phyloP scores from a whole-genome alignment of 148 eudicot species.

The Chenopodium suecicum region DNA sequence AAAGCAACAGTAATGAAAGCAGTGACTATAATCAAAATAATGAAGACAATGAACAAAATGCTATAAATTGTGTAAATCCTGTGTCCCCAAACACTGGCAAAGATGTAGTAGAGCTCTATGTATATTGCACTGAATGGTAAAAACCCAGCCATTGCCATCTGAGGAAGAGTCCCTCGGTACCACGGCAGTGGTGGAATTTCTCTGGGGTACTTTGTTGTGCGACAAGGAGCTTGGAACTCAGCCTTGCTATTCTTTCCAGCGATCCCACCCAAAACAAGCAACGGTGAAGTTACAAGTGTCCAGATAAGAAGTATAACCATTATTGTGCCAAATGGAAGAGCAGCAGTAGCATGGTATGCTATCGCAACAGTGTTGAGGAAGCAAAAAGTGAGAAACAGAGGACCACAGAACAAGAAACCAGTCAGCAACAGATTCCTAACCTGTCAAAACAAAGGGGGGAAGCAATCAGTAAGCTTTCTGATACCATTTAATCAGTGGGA shows the following conservation, averaged over 20 bases:
- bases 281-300: conserved; percentile 38
- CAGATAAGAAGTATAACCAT: conserved; percentile 39
- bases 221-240: conserved; percentile 41
- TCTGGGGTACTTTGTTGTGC: conserved; percentile 40
- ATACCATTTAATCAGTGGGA: not conserved
- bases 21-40: conserved; percentile 37
- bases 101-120: conserved; percentile 40
- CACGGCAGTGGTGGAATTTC: conserved; percentile 35
- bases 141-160: conserved; percentile 47
- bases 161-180: conserved; percentile 36
- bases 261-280: conserved; percentile 39
- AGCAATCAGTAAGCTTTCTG: not conserved
- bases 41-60: conserved; percentile 39
- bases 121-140: conserved; percentile 41
- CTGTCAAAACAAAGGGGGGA: conserved; percentile 22
- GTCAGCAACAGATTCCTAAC: conserved; percentile 38
- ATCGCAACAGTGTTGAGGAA: conserved; percentile 43
- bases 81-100: conserved; percentile 46
- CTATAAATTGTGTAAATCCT: conserved; percentile 41
- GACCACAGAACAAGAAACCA: conserved; percentile 37
- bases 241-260: conserved; percentile 44
- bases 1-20: conserved; percentile 42
- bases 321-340: conserved; percentile 42
- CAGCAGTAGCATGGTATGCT: conserved; percentile 38
- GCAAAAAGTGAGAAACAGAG: conserved; percentile 39